Evolutionary conservation across 139 green algal genomes (phyloP).

Genomic region (Micromonas pusilla): DNA sequence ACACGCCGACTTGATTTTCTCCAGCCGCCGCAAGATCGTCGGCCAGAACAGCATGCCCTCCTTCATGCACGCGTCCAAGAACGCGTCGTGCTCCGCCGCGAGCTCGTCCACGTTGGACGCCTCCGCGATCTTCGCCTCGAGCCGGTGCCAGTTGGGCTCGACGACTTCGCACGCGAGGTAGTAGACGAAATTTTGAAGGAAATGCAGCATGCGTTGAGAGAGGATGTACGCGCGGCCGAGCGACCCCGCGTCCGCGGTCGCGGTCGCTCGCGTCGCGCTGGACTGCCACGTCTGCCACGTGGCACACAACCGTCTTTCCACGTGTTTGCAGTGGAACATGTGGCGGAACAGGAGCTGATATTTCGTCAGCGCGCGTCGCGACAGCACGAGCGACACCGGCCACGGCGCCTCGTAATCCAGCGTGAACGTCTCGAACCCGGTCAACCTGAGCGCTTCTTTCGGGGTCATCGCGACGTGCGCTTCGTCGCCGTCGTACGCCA

Average conservation of each 20-base stretch:
- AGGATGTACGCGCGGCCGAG: slow-evolving; percentile 51
- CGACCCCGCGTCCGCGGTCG: neutral
- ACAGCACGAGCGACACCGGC: slow-evolving; percentile 72
- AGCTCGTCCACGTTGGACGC: slow-evolving; percentile 29
- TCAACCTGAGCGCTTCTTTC: neutral
- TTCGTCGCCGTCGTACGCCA: neutral
- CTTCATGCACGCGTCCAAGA: slow-evolving; percentile 46
- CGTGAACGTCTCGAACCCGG: slow-evolving; percentile 35
- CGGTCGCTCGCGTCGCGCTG: neutral
- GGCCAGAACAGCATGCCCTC: slow-evolving; percentile 39
- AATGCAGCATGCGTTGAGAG: slow-evolving; percentile 61
- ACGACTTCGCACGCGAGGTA: slow-evolving; percentile 78
- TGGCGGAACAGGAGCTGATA: slow-evolving; percentile 85
- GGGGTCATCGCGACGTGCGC: neutral
- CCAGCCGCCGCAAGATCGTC: slow-evolving; percentile 31
- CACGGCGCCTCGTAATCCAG: slow-evolving; percentile 46
- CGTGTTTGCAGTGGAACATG: slow-evolving; percentile 72
- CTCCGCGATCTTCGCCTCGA: slow-evolving; percentile 17
- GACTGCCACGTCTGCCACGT: slow-evolving; percentile 54
- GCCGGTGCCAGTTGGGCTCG: slow-evolving; percentile 34
- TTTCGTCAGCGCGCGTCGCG: slow-evolving; percentile 56
- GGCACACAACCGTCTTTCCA: slow-evolving; percentile 65
- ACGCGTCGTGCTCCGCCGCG: slow-evolving; percentile 48
- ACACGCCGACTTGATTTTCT: neutral
- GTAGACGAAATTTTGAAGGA: slow-evolving; percentile 68